Base-by-base conservation (phyloP, 1,284 basidiomycete species). In the Leccinum holopus region DNA sequence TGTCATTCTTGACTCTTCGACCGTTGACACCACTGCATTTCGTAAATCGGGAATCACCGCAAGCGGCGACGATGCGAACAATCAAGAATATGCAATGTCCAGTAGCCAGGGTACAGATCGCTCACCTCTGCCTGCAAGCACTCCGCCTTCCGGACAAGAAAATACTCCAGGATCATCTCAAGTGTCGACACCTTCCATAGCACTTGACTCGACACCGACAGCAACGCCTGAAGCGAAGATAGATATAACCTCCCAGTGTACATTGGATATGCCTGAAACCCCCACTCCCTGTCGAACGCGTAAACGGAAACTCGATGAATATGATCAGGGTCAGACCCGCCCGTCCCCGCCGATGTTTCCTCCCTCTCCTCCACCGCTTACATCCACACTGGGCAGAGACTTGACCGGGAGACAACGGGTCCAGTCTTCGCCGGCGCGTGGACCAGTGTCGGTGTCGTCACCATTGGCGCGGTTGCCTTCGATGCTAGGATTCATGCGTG, bases 1-100 rank as follows among this genome's bases (percentile, higher is more conserved):
- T 14, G 49, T 73, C 25, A 44, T 76, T 37, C 68, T 73, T 2
- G 73, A 73, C 49, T 74, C 73, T 58, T 72, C 72, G 25, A 58
- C 62, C 16, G 11, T 76, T 11, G 72, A 73, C 44, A 65, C 70
- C 3, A 41, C 69, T 3, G 66, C 63, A 28, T 73, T 73, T 55
- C 71, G 62, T 35, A 76, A 65, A 62, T 58, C 69, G 53, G 53
- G 30, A 2, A 32, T 11, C 12, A 10, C 28, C 28, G 41, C 55
- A 30, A 47, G 52, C 16, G 35, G 59, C 37, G 52, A 35, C 2
- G 52, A 64, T 37, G n/a, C 18, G 21, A 44, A n/a, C 5, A 59
- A 51, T 37, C 63, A 61, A 58, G 62, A 57, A n/a, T 55, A 41
- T 18, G 55, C 58, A 8, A 57, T 59, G 32, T 51, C 55, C 11